Evolutionary conservation across 106 monocot genomes (phyloP), one percentile per base, ranked within the genome.

Genomic region (Dactylorhiza incarnata): DNA sequence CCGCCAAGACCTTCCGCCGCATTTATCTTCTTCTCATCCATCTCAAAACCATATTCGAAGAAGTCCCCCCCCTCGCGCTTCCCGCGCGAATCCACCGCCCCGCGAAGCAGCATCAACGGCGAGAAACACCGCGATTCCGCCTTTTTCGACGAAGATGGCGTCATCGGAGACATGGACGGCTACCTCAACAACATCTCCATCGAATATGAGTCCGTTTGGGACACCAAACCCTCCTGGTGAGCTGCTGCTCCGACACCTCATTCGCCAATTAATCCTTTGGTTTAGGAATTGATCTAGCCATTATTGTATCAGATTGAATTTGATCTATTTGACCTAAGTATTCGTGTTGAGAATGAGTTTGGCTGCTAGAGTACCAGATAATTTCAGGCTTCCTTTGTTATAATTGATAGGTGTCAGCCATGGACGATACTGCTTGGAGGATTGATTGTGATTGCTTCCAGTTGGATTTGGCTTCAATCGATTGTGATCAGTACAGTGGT

Each of bases 141-240:
- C 73, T 93, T 89, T 83, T 51, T 89, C 7, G 93, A 87, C 69
- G 87, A 90, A 48, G 91, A 91, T 47, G 93, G 87, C 16, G 81
- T 73, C 20, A 88, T 91, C 10, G 78, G 83, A 15, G 93, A 91
- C 83, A 97, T 97, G 96, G 96, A 97, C 15, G 85, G 89, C 13
- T 97, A 93, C 77, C 91, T 93, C 79, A 87, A 93, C 61, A 73
- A 90, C 75, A 82, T 97, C 67, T 91, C 93, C 16, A 85, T 97
- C 47, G 96, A 97, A 61, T 97, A 97, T 72, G 96, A 97, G 56
- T 97, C 91, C 23, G 89, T 97, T 29, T 97, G 93, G 96, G 96
- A 97, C 89, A 97, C 96, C 75, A 97, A 97, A 70, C 96, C 96
- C 71, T 80, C 91, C 3, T 97, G 96, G 96, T 97, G 48, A 82